Evolutionary conservation across 2,329 filamentous ascomycete genomes (phyloP).

Genomic region (Rhynchosporium agropyri): DNA sequence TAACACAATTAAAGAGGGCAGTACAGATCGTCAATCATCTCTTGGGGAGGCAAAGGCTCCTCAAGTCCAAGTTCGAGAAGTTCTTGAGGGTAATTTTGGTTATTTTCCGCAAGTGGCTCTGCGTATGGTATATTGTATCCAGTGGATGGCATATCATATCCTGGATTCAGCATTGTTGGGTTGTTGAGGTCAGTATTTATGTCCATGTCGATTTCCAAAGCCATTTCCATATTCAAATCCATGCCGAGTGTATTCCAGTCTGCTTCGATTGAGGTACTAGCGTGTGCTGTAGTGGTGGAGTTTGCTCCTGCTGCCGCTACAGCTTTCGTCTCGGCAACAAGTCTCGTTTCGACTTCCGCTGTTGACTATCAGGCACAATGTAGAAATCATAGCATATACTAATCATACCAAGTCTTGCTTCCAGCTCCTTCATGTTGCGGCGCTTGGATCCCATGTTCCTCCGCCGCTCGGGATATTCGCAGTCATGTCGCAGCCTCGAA

Average conservation of each 20-base stretch:
- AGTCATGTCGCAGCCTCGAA: conserved; percentile 71
- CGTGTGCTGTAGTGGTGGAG: conserved; percentile 6
- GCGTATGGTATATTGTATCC: conserved; percentile 26
- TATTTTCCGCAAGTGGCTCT: conserved; percentile 25
- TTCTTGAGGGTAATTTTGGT: conserved; percentile 53
- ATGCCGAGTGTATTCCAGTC: conserved; percentile 35
- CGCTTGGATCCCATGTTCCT: conserved; percentile 87
- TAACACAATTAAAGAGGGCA: conserved; percentile 34
- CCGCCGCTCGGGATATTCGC: conserved; percentile 85
- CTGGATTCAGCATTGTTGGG: conserved; percentile 26
- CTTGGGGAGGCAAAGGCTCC: conserved; percentile 76
- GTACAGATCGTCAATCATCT: conserved; percentile 83
- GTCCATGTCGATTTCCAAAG: conserved; percentile 34
- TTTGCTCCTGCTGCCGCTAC: conserved; percentile 16
- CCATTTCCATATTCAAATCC: conserved; percentile 35
- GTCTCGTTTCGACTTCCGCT: conserved; percentile 80
- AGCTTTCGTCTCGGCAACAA: conserved; percentile 49
- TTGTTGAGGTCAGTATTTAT: conserved; percentile 34
- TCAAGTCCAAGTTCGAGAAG: conserved; percentile 80
- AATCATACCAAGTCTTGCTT: conserved; percentile 76
- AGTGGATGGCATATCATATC: conserved; percentile 27
- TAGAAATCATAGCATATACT: conserved; percentile 1
- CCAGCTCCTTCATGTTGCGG: conserved; percentile 87
- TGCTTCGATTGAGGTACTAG: conserved; percentile 17
- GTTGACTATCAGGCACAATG: conserved; percentile 53